Evolutionary conservation across 73 alveolate species (phyloP).

Genomic region (Stentor coeruleus): DNA sequence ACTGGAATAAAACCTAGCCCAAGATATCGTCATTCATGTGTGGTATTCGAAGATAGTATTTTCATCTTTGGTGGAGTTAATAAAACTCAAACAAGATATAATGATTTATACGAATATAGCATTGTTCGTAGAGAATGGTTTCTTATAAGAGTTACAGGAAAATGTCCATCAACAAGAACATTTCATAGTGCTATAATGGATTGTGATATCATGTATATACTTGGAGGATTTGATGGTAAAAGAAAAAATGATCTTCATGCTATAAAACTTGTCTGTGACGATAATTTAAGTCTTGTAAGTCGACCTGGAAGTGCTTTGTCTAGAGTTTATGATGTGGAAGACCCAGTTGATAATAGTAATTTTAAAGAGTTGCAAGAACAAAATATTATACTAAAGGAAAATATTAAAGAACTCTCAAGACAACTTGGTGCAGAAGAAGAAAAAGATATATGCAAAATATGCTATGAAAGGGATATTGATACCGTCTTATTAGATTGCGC

Average conservation of each 20-base stretch:
- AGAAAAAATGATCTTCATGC: constrained; percentile 22
- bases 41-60: constrained; percentile 57
- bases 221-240: constrained; percentile 61
- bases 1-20: not conserved
- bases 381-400: not conserved
- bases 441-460: constrained; percentile 64
- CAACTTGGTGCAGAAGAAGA: constrained; percentile 30
- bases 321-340: not conserved
- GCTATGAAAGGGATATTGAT: constrained; percentile 71
- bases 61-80: constrained; percentile 85
- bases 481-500: constrained; percentile 73
- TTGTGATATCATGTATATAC: constrained; percentile 42
- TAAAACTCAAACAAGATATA: constrained; percentile 59
- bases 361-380: not conserved
- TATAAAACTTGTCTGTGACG: not conserved
- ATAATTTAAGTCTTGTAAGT: not conserved
- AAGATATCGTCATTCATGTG: constrained; percentile 78
- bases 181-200: constrained; percentile 62
- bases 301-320: constrained; percentile 13
- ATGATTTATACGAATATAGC: constrained; percentile 47
- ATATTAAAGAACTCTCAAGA: constrained; percentile 11
- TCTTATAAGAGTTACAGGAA: constrained; percentile 34
- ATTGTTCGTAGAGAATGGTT: constrained; percentile 48
- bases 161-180: constrained; percentile 66
- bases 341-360: not conserved